Evolutionary conservation across 805 yeast species (phyloP).

Genomic region (Pichia cephalocereana): DNA sequence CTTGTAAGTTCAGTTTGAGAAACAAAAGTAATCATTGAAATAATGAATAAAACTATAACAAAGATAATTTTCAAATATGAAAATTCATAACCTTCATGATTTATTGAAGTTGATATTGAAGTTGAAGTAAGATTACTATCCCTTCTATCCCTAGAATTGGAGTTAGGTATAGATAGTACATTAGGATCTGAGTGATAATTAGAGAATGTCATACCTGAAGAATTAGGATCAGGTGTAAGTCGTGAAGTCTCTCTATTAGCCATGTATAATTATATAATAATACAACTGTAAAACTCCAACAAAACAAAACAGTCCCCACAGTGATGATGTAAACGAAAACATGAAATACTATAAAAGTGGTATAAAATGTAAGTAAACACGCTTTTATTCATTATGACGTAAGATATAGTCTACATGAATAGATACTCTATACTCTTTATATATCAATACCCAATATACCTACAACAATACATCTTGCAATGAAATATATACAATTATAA

Average conservation of each 20-base stretch:
- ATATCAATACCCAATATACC: no score
- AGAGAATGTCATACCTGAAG: not conserved
- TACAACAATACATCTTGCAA: no score
- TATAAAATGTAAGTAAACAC: no score
- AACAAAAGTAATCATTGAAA: constrained; percentile 56
- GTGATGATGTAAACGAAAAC: no score
- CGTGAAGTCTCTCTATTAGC: not conserved
- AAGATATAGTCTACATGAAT: no score
- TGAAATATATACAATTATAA: no score
- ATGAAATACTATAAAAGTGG: no score
- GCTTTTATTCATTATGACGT: no score
- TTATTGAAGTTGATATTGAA: not conserved
- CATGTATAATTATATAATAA: not conserved
- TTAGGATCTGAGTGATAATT: not conserved
- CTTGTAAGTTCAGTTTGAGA: constrained; percentile 75
- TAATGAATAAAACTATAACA: constrained; percentile 36
- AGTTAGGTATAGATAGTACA: not conserved
- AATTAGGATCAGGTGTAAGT: not conserved
- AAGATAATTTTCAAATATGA: constrained; percentile 32
- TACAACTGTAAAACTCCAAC: no score
- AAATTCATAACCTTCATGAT: constrained; percentile 13
- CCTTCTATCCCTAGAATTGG: not conserved
- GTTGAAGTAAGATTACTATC: not conserved
- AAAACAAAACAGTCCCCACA: no score
- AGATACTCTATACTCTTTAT: no score